phyloP scores from a whole-genome alignment of 805 yeast genomes.

The Zygosaccharomyces siamensis region DNA sequence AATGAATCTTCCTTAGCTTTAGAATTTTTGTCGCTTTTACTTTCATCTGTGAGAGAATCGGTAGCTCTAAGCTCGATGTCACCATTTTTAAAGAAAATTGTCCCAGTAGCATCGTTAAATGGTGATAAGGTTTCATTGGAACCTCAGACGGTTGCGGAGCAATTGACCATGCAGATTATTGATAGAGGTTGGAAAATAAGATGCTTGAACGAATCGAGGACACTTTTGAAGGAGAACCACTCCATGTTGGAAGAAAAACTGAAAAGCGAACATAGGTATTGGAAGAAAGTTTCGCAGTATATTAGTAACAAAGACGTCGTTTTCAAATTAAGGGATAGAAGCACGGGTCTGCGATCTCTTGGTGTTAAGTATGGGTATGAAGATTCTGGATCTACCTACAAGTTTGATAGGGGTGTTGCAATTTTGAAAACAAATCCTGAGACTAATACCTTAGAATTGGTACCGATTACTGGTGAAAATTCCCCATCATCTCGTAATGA shows the following conservation, averaged over 20 bases:
- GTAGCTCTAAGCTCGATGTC: conserved; percentile 87
- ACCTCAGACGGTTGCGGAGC: conserved; percentile 20
- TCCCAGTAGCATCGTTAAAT: conserved; percentile 70
- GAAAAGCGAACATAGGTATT: conserved; percentile 49
- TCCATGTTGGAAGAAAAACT: conserved; percentile 50
- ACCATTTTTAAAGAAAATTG: conserved; percentile 67
- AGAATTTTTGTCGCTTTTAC: conserved; percentile 78
- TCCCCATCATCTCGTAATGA: conserved; percentile 31
- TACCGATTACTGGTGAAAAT: conserved; percentile 24
- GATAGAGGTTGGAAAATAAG: conserved; percentile 78
- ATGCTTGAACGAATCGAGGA: conserved; percentile 54
- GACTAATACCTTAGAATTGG: conserved; percentile 39
- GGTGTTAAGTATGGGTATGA: conserved; percentile 89
- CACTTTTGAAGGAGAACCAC: conserved; percentile 48
- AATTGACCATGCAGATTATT: conserved; percentile 25
- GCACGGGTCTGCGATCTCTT: conserved; percentile 47
- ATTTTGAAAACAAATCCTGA: conserved; percentile 48
- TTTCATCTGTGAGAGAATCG: conserved; percentile 77
- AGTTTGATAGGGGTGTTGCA: conserved; percentile 69
- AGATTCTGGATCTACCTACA: conserved; percentile 79
- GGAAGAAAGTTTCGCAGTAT: conserved; percentile 45
- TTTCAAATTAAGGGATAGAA: conserved; percentile 59
- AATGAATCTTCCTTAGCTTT: conserved; percentile 86
- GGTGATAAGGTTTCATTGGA: conserved; percentile 35
- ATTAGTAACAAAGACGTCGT: conserved; percentile 35